A percentile compares a stretch with the other conserved stretches of the same genome.
Evolutionary conservation across 306 rosid genomes (phyloP).

Genomic region (Vigna hirtella): DNA sequence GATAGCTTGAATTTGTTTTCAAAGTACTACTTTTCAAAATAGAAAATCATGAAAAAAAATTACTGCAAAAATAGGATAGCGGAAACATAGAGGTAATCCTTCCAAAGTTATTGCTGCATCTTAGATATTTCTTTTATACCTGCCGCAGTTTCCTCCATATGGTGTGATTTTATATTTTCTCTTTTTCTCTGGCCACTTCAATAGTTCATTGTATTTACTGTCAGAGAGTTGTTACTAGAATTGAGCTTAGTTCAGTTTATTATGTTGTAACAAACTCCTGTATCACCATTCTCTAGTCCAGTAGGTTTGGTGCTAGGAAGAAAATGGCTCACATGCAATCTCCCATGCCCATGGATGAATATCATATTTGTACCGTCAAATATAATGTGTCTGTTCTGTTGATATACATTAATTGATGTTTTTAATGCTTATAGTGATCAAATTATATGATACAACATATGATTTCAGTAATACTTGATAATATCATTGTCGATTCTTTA

Average conservation of each 20-base stretch:
- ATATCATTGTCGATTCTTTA: not conserved
- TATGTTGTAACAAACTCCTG: slow-evolving; percentile 7
- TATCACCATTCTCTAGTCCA: slow-evolving; percentile 15
- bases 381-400: not conserved
- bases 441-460: slow-evolving; percentile 25
- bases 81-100: not conserved
- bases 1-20: not conserved
- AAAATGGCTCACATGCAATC: slow-evolving; percentile 18
- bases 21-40: not conserved
- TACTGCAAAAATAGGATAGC: not conserved
- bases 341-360: not conserved
- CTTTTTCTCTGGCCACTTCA: not conserved
- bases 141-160: not conserved
- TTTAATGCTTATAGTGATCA: slow-evolving; percentile 18
- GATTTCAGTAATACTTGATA: slow-evolving; percentile 7
- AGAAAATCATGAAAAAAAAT: slow-evolving; percentile 4
- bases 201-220: not conserved
- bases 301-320: not conserved
- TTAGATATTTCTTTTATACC: not conserved
- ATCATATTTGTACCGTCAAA: slow-evolving; percentile 14
- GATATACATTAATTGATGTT: slow-evolving; percentile 7
- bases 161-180: slow-evolving; percentile 10
- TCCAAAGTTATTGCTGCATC: not conserved
- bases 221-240: slow-evolving; percentile 5
- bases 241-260: slow-evolving; percentile 21